These are phyloP conservation scores for Diaporthe destruens DNA, from an alignment of 2,329 filamentous ascomycete genomes.

Conservation along the genomic window DNA sequence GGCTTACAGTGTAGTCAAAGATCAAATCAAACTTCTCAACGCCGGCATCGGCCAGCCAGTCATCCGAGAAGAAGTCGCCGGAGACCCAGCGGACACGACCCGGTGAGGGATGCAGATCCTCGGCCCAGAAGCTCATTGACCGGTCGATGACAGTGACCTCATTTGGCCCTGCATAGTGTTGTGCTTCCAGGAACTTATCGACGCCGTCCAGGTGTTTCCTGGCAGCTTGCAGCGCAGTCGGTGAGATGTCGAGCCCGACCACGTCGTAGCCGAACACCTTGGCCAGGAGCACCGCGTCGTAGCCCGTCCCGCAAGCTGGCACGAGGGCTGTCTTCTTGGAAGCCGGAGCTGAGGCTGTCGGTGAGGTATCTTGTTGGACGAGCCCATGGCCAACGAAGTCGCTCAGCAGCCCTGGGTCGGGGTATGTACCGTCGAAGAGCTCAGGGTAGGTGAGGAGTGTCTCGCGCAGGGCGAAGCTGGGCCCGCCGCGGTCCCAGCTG, in stretches of 20 bases:
- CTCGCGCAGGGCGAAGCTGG: constrained; percentile 67
- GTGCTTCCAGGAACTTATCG: background rate
- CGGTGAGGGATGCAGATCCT: constrained; percentile 40
- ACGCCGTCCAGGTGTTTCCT: constrained; percentile 40
- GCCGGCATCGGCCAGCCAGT: constrained; percentile 62
- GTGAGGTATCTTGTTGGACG: background rate
- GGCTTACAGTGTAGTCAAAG: constrained; percentile 73
- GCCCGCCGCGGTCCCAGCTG: constrained; percentile 69
- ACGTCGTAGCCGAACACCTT: constrained; percentile 79
- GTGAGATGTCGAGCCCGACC: constrained; percentile 78
- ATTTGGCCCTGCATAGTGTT: background rate
- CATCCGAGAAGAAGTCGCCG: constrained; percentile 76
- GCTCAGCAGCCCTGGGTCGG: constrained; percentile 3
- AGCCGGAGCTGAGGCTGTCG: background rate
- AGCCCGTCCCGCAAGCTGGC: constrained; percentile 84
- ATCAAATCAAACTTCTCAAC: constrained; percentile 72
- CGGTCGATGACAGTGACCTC: no score
- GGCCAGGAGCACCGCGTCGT: constrained; percentile 82
- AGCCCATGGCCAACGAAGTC: background rate
- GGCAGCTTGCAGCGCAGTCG: constrained; percentile 61
- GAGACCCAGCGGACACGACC: constrained; percentile 68
- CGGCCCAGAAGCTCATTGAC: constrained; percentile 5
- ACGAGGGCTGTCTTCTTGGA: constrained; percentile 69
- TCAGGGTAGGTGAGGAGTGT: constrained; percentile 60
- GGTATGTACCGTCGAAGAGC: constrained; percentile 51